Evolutionary conservation across 306 rosid genomes (phyloP).

Genomic region (Ormosia semicastrata): DNA sequence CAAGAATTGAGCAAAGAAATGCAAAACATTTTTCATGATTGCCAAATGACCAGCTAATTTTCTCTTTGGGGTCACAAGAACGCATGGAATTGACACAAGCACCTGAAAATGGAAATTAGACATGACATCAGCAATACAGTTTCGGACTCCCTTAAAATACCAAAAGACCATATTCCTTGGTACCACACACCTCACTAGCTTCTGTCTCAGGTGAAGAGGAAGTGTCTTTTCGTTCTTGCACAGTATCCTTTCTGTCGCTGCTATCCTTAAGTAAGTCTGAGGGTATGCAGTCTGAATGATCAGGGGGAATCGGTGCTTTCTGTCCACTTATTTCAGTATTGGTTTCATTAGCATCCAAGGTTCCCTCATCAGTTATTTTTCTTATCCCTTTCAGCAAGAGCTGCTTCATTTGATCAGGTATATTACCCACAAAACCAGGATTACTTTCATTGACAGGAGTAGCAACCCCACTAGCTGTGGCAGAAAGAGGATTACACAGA

Average conservation of each 20-base stretch:
- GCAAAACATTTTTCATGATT: slow-evolving; percentile 87
- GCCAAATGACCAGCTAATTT: slow-evolving; percentile 93
- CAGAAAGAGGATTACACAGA: slow-evolving; percentile 68
- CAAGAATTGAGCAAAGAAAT: slow-evolving; percentile 82
- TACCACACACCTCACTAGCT: slow-evolving; percentile 69
- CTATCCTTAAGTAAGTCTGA: slow-evolving; percentile 61
- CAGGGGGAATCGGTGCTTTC: slow-evolving; percentile 41
- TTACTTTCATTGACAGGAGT: slow-evolving; percentile 60
- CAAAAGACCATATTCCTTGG: slow-evolving; percentile 24
- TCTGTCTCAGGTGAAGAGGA: slow-evolving; percentile 66
- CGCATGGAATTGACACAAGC: slow-evolving; percentile 75
- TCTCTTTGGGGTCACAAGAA: slow-evolving; percentile 85
- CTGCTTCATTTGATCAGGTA: slow-evolving; percentile 95
- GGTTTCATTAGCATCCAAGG: slow-evolving; percentile 58
- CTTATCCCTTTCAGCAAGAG: slow-evolving; percentile 84
- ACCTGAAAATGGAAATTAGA: slow-evolving; percentile 68
- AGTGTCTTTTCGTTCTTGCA: slow-evolving; percentile 64
- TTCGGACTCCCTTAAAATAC: neutral
- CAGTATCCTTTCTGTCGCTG: slow-evolving; percentile 57
- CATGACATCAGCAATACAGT: slow-evolving; percentile 15
- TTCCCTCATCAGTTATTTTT: slow-evolving; percentile 84
- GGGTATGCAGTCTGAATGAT: slow-evolving; percentile 57
- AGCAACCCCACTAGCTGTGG: slow-evolving; percentile 38
- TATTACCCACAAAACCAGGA: slow-evolving; percentile 64
- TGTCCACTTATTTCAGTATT: slow-evolving; percentile 58